Base-by-base conservation (phyloP, 192 early-diverging fungal genomes). In the Funneliformis mosseae region DNA sequence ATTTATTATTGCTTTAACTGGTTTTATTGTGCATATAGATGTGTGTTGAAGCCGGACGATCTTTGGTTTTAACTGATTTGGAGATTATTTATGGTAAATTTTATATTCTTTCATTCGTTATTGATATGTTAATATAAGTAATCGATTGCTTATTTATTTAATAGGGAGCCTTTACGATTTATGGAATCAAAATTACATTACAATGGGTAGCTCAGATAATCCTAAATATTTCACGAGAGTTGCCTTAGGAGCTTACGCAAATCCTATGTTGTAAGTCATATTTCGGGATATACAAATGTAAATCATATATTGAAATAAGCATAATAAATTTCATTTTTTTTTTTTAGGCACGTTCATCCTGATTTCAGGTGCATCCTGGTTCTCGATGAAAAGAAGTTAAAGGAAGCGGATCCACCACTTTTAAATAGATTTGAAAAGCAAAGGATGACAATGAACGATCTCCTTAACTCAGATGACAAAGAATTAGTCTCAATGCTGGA, bases 121-220 rank as follows among this genome's bases (percentile, higher is more conserved):
- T 6, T 7, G 28, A 42, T 39, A 39, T 39, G 4, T 21, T 33
- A 42, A 69, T 7, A 21, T 2, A 14, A 16, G 23, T 25, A 63
- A 61, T n/a, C 8, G 0, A 28, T 38, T 68, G 14, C 1, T 69
- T 39, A 2, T 42, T 18, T 38, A 14, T 39, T 69, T 42, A 0
- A 69, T 42, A 69, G 79, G 80, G 27, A 81, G 80, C 60, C 61
- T 81, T n/a, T 81, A 81, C 12, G 80, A 81, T 33, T 16, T 81
- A 12, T 81, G 80, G 80, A 81, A 81, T 66, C 80, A 81, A 50
- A 81, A 81, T 46, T 81, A 81, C 5, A 81, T 81, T 50, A 41
- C 48, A 5, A 39, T 77, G 18, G 80, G 80, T 14, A 76, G 73
- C 28, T 12, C 23, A 1, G 80, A 77, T 11, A 62, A 81, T 42